These are phyloP conservation scores for Aspergillus amoenus DNA, from an alignment of 2,329 filamentous ascomycete species.

Conservation along the genomic window DNA sequence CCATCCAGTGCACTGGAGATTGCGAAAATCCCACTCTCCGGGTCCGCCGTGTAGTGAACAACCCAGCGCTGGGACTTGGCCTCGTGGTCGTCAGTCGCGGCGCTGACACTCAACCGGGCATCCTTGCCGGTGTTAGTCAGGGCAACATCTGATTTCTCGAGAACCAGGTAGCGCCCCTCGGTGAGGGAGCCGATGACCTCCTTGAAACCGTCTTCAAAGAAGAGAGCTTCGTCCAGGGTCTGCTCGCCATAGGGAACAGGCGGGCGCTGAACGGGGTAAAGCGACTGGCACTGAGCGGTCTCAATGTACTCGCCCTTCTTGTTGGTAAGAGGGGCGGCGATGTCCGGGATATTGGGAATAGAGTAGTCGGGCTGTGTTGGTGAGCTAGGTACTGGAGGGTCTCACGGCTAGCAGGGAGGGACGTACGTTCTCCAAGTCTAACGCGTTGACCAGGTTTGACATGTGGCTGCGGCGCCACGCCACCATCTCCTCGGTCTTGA, in stretches of 20 bases:
- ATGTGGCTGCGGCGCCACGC: conserved; percentile 49
- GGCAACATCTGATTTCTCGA: conserved; percentile 48
- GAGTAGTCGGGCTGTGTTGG: conserved; percentile 45
- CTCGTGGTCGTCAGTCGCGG: conserved; percentile 38
- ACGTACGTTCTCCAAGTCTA: conserved; percentile 37
- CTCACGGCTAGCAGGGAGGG: too few species aligned
- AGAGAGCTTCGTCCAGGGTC: conserved; percentile 27
- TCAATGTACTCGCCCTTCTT: conserved; percentile 47
- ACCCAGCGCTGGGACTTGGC: conserved; percentile 51
- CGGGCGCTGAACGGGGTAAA: conserved; percentile 39
- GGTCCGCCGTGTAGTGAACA: conserved; percentile 41
- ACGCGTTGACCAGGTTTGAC: conserved; percentile 50
- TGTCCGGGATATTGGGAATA: conserved; percentile 48
- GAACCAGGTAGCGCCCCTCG: conserved; percentile 56
- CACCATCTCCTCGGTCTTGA: conserved; percentile 46
- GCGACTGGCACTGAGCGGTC: conserved; percentile 44
- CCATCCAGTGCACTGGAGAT: conserved; percentile 45
- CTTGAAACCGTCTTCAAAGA: conserved; percentile 58
- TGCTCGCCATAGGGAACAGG: conserved; percentile 51
- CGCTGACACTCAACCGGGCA: background rate
- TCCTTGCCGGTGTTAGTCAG: conserved; percentile 34
- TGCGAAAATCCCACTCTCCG: conserved; percentile 37
- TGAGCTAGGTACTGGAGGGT: too few species aligned
- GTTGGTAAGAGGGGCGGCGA: conserved; percentile 45
- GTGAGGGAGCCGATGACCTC: conserved; percentile 52